Evolutionary conservation across 495 filamentous ascomycete genomes (phyloP), one percentile per base, ranked within the genome.

Genomic region (Lasiosphaeria hispida): DNA sequence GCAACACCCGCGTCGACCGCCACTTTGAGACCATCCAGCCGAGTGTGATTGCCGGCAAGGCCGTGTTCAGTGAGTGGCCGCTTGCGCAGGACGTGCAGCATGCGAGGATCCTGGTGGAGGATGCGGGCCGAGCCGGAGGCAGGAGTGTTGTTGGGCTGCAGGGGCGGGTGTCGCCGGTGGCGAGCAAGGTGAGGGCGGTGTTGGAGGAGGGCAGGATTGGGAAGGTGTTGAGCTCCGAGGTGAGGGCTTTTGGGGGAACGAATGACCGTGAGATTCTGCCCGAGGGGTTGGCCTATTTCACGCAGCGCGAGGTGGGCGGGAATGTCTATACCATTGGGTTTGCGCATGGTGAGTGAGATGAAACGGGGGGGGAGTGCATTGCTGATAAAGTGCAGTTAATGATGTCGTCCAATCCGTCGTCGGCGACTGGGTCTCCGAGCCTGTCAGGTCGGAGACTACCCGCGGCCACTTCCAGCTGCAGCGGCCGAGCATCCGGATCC

Each of bases 51-150:
- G 81, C 81, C 0, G 81, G 82, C n/a, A 87, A 87, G 62, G 67
- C 73, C 35, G 79, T 81, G 10, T 86, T 71, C 53, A 72, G 81
- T 19, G 85, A 88, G 63, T 87, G 85, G 85, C 79, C 79, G 10
- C 67, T 82, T 0, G 75, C 72, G 0, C 58, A 73, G 30, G 62
- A 74, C 47, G 58, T 63, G 19, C 40, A 56, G 17, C 63, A 72
- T 10, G 76, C 74, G 0, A 54, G 72, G 45, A 76, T 80, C 40
- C 54, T 87, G 56, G 72, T 74, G 0, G 43, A 58, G 1, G 53
- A 76, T 3, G 77, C 72, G 1, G n/a, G n/a, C 62, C 66, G 47
- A 68, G 48, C 64, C 64, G 1, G 69, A 75, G 0, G 73, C 13
- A 73, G 71, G 54, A 81, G 72, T 4, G 66, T 80, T 3, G 76